A percentile compares a stretch with the other conserved stretches of the same genome.
These are phyloP conservation scores for Streptanthus diversifolius DNA, from an alignment of 345 rosid genomes.

Conservation along the genomic window DNA sequence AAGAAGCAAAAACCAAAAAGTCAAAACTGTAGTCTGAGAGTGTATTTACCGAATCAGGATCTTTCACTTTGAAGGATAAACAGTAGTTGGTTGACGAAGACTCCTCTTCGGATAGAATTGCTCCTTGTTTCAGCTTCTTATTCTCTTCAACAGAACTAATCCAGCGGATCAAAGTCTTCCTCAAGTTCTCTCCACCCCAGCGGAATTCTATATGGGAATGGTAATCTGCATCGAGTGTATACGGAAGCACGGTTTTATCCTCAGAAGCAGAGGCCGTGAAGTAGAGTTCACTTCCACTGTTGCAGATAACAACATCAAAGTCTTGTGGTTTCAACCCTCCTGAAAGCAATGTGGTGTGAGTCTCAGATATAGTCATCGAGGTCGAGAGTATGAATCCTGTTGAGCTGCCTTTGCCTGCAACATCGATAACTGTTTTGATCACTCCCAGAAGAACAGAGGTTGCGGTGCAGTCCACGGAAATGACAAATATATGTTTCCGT, in stretches of 20 bases:
- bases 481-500: constrained; percentile 52
- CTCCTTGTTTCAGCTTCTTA: constrained; percentile 38
- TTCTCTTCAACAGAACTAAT: constrained; percentile 47
- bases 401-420: constrained; percentile 41
- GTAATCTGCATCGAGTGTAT: constrained; percentile 58
- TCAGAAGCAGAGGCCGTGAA: constrained; percentile 53
- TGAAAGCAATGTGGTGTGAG: constrained; percentile 43
- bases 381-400: constrained; percentile 64
- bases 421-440: constrained; percentile 41
- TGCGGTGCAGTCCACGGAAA: constrained; percentile 53
- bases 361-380: constrained; percentile 60
- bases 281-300: constrained; percentile 75
- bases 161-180: constrained; percentile 72
- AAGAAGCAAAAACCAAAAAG: neutral
- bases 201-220: constrained; percentile 73
- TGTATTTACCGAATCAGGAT: constrained; percentile 44
- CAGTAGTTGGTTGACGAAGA: constrained; percentile 52
- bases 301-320: constrained; percentile 76
- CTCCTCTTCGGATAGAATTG: constrained; percentile 46
- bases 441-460: constrained; percentile 36
- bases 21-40: neutral
- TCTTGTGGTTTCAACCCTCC: constrained; percentile 56
- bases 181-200: constrained; percentile 76
- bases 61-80: constrained; percentile 52
- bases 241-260: constrained; percentile 44